Conservation (phyloP, 2,329 filamentous ascomycete genomes). For the Hypoxylon sp. region DNA sequence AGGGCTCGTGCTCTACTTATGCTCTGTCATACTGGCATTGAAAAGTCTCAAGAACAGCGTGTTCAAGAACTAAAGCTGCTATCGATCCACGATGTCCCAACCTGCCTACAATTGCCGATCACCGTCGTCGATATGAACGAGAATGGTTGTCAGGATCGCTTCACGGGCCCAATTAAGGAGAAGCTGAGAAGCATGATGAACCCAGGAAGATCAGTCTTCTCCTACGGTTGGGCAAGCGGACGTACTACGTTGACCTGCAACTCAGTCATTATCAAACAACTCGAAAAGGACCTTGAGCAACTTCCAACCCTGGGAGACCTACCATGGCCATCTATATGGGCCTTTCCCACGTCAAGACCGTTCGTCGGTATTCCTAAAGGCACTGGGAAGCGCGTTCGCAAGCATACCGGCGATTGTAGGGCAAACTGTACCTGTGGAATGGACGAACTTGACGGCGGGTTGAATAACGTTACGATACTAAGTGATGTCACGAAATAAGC, state of each 20-base stretch:
- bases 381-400: conserved; percentile 40
- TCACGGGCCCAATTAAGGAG: conserved; percentile 50
- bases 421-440: conserved; percentile 48
- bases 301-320: conserved; percentile 36
- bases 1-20: conserved; percentile 69
- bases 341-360: conserved; percentile 48
- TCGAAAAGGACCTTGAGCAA: conserved; percentile 61
- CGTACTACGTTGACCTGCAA: conserved; percentile 79
- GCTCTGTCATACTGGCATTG: conserved; percentile 56
- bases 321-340: conserved; percentile 51
- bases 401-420: conserved; percentile 49
- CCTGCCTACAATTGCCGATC: conserved; percentile 66
- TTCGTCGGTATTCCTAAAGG: conserved; percentile 47
- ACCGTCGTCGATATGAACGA: conserved; percentile 63
- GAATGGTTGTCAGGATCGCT: conserved; percentile 38
- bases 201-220: conserved; percentile 75
- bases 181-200: conserved; percentile 54
- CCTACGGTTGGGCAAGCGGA: conserved; percentile 74
- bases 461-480: conserved; percentile 39
- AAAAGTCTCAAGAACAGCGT: conserved; percentile 43
- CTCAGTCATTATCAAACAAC: conserved; percentile 72
- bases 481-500: neutral
- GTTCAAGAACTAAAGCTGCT: conserved; percentile 50
- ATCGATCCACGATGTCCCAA: conserved; percentile 55
- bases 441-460: conserved; percentile 41